Evolutionary conservation across 73 alveolate species (phyloP), one percentile per base, ranked within the genome.

Genomic region (Paramecium primaurelia): DNA sequence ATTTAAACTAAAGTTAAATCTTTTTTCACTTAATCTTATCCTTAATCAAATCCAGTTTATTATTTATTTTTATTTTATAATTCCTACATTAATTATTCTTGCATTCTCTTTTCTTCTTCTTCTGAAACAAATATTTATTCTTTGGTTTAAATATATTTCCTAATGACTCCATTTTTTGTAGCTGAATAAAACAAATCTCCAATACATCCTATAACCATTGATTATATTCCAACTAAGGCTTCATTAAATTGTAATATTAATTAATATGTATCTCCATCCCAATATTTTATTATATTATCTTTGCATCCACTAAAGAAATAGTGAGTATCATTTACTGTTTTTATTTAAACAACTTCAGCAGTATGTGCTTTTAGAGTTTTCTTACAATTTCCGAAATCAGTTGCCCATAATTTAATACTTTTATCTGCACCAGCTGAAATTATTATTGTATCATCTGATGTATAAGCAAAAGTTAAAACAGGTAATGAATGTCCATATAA

Each of bases 401-500:
- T 94, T 59, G 99, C 99, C 99, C 99, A 98, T 34, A 98, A 92
- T 93, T 98, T 98, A 26, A 98, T 95, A 89, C 97, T 98, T 88
- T 98, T 98, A 94, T 98, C 99, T 10, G 97, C 96, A 22, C 98
- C 96, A 12, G 98, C 97, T 64, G 98, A 95, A 1, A 96, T 98
- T 60, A 98, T 51, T 49, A 98, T 89, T 47, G 95, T 86, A 51
- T 96, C 96, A 95, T 98, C 99, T 47, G 97, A 85, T 58, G 99
- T 96, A 34, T 97, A 96, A 47, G 97, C 99, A 93, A 97, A 98
- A 77, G 97, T 77, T 11, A 98, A 92, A 7, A 98, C 97, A 12
- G 99, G 99, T 86, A 98, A 94, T 84, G 94, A 94, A 92, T 98
- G 99, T 8, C 99, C 99, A 92, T 98, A 98, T 77, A 98, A 94